Evolutionary conservation across 2,329 filamentous ascomycete species (phyloP), one percentile per base, ranked within the genome.

Genomic region (Monilinia laxa): DNA sequence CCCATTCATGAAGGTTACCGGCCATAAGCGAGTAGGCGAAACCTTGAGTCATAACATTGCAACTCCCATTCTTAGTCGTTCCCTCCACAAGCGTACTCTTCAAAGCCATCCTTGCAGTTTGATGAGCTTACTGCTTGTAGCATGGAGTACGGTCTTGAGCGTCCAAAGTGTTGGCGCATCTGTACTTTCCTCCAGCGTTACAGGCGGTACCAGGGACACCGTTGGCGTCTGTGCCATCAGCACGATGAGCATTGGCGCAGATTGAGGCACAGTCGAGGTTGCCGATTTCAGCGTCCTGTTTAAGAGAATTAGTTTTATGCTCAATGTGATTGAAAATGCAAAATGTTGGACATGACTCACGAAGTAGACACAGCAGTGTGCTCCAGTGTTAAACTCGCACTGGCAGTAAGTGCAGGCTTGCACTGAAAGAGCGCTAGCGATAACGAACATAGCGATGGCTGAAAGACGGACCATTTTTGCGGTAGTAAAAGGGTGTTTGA

Each of bases 321-420:
- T 35, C 31, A 9, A 9, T 35, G 5, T 3, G 23, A 10, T 28
- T 42, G 18, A 18, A 58, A 28, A 28, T 28, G 12, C 23, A 12
- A 25, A 9, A 58, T 28, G 20, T 3, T 42, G 23, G 16, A 6
- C 42, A 42, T 9, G 16, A 58, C 55, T 28, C 20, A 58, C 55
- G 4, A 38, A 58, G 12, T 58, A 58, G 55, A 58, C 38, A 45
- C 55, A 58, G 55, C 38, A 58, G 55, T 58, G 55, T 7, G 1
- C 23, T 42, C 55, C 55, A 28, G 4, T 58, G 40, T n/a, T 28
- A 23, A 58, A 58, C 10, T 58, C 38, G 55, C 55, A 58, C 38
- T 58, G 55, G 38, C 55, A 58, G 38, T 58, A 58, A 9, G 2
- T n/a, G 55, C 55, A 58, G 18, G 55, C 55, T 20, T 58, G 55